Conservation (phyloP, 306 rosid genomes). For the Alnus glutinosa region DNA sequence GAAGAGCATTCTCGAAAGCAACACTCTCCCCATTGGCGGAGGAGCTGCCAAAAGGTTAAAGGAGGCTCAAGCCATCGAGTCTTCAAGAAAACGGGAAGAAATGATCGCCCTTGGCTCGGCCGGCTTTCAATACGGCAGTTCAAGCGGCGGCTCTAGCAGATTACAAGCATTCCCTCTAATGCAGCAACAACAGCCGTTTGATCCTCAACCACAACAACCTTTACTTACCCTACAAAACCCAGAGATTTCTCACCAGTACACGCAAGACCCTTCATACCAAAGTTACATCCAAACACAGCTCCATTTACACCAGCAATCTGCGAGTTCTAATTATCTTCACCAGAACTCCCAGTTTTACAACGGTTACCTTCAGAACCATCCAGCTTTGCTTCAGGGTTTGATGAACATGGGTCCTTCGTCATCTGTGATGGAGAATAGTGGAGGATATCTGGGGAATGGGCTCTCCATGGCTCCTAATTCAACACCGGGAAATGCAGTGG, state of each 20-base stretch:
- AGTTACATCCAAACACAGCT: conserved; percentile 81
- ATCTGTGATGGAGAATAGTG: conserved; percentile 46
- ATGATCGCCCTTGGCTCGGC: conserved; percentile 65
- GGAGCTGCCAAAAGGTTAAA: conserved; percentile 91
- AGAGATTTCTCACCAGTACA: conserved; percentile 39
- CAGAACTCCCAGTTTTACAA: conserved; percentile 51
- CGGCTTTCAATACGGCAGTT: conserved; percentile 55
- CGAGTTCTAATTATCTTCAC: background rate
- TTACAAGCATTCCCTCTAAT: conserved; percentile 58
- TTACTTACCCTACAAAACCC: conserved; percentile 75
- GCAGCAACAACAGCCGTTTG: conserved; percentile 43
- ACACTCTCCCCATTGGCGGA: conserved; percentile 88
- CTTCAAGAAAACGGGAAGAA: conserved; percentile 79
- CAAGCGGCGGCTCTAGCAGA: conserved; percentile 31
- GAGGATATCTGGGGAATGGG: conserved; percentile 44
- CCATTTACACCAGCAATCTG: conserved; percentile 64
- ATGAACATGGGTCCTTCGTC: conserved; percentile 58
- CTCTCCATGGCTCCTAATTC: conserved; percentile 47
- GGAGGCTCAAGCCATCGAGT: conserved; percentile 92
- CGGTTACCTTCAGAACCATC: conserved; percentile 62
- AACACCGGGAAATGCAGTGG: conserved; percentile 28
- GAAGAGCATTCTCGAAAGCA: conserved; percentile 87
- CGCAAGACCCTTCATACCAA: conserved; percentile 54
- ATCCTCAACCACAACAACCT: conserved; percentile 53
- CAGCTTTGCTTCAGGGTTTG: conserved; percentile 76